phyloP scores from a whole-genome alignment of 176 grass and related monocot species.

The Hyparrhenia diplandra region DNA sequence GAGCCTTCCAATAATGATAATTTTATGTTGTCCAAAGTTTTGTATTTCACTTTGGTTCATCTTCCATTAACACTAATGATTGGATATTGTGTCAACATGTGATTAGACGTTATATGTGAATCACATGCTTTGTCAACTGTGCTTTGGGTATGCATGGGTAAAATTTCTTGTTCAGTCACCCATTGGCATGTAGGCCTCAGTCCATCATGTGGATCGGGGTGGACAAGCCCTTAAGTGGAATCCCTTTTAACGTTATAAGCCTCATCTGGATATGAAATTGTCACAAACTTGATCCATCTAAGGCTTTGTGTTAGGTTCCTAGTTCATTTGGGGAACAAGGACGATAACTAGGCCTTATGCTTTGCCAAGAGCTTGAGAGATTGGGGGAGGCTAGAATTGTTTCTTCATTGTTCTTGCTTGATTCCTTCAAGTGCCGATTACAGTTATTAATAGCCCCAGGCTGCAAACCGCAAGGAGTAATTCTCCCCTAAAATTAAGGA shows the following conservation, averaged over 20 bases:
- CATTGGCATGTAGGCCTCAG: not conserved
- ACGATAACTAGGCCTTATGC: too few relatives aligned
- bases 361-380: too few relatives aligned
- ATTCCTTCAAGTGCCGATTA: too few relatives aligned
- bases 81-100: slow-evolving; percentile 3
- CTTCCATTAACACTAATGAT: slow-evolving; percentile 11
- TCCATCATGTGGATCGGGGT: not conserved
- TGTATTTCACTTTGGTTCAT: not conserved
- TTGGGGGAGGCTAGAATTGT: too few relatives aligned
- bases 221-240: not conserved
- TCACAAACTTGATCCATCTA: slow-evolving; percentile 8
- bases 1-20: not conserved
- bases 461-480: too few relatives aligned
- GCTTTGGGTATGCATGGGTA: not conserved
- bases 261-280: not conserved
- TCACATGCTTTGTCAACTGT: not conserved
- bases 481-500: too few relatives aligned
- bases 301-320: too few relatives aligned
- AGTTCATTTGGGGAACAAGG: too few relatives aligned
- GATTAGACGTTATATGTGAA: too few relatives aligned
- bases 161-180: not conserved
- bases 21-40: not conserved
- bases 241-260: not conserved
- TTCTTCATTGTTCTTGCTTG: too few relatives aligned
- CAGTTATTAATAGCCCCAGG: too few relatives aligned